Evolutionary conservation across 2,329 filamentous ascomycete species (phyloP), one percentile per base, ranked within the genome.

Genomic region (Penicillium brevicompactum): DNA sequence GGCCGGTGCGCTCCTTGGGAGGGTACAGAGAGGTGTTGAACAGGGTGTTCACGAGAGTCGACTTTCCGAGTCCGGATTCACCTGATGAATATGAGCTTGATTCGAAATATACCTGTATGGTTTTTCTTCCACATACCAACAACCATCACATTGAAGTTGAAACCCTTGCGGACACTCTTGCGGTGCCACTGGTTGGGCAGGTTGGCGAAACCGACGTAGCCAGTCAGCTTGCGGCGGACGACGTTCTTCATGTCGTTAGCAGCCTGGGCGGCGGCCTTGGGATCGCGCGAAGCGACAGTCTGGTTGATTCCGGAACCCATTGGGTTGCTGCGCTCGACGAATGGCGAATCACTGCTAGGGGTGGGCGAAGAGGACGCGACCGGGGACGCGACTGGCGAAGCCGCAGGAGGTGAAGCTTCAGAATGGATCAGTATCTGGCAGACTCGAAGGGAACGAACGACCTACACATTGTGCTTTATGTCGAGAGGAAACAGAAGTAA

Each of bases 141-240:
- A 78, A 99, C 94, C 94, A 99, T 99, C 67, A 99, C 94, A 76
- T 99, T 99, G 85, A 99, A 99, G 86, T 97, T 99, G 86, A 99
- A 99, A 60, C 94, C 94, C 81, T 99, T 99, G 75, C 94, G 91
- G 71, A 99, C 94, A 86, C 92, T 97, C 89, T 99, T 99, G 78
- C 94, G 93, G 84, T 99, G 94, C 94, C 94, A 99, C 81, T 99
- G 94, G 82, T 99, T 99, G 63, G 94, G 94, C 74, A 99, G 80
- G 77, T 99, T 99, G 77, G 94, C 94, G 73, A 99, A 99, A 65
- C 94, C 94, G 71, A 99, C 94, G 71, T 97, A 99, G 73, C 94
- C 94, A 48, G 94, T 97, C 74, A 99, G 83, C 84, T 99, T 99
- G 78, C 94, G 87, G 78, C 94, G 91, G 70, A 99, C 93, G 76